A percentile compares a stretch with the other conserved stretches of the same genome.
These are phyloP conservation scores for Solioccasus polychromus DNA, from an alignment of 768 basidiomycete species.

Conservation along the genomic window DNA sequence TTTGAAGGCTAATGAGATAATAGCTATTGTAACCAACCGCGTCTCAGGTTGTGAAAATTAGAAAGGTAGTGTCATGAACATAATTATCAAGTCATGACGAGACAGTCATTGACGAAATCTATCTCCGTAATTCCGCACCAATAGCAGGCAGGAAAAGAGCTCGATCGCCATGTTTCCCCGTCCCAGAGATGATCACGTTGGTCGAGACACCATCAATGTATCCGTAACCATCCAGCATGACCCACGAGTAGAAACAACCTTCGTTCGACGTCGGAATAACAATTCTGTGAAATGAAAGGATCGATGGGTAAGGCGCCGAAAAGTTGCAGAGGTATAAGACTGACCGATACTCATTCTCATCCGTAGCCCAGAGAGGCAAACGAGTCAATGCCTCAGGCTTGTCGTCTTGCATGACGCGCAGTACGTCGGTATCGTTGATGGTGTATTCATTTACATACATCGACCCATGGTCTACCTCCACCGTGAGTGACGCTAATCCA, in stretches of 20 bases:
- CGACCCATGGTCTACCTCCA: constrained; percentile 31
- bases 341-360: constrained; percentile 40
- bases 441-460: constrained; percentile 30
- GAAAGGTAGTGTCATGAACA: no score
- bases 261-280: constrained; percentile 13
- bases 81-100: no score
- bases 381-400: constrained; percentile 1
- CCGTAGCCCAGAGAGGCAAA: constrained; percentile 35
- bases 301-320: neutral
- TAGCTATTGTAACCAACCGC: no score
- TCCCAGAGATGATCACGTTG: constrained; percentile 13
- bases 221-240: constrained; percentile 20
- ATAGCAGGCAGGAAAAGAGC: constrained; percentile 16
- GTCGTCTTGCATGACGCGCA: constrained; percentile 30
- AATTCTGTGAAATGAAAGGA: constrained; percentile 6
- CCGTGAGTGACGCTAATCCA: constrained; percentile 23
- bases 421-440: constrained; percentile 35
- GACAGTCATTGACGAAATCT: no score
- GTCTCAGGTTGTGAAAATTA: no score
- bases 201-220: constrained; percentile 23
- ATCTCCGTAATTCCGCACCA: constrained; percentile 7
- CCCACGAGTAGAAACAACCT: constrained; percentile 23
- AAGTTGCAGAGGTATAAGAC: no score
- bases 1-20: no score
- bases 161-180: neutral